A percentile compares a stretch with the other conserved stretches of the same genome.
These are phyloP conservation scores for Clavispora phyllophila DNA, from an alignment of 805 yeast species.

Conservation along the genomic window DNA sequence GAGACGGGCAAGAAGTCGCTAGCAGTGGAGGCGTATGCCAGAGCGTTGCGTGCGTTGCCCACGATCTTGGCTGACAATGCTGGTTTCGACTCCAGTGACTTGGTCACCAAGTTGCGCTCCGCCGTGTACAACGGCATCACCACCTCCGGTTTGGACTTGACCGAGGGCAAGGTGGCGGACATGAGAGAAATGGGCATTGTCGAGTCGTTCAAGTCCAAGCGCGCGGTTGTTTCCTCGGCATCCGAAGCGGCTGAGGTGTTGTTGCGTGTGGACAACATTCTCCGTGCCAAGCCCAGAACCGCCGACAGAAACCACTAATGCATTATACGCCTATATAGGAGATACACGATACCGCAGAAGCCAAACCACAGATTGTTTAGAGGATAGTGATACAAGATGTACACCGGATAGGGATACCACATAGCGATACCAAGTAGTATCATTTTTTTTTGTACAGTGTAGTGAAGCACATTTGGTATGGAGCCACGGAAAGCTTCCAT, in stretches of 20 bases:
- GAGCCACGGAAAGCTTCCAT: no score
- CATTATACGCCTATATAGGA: neutral
- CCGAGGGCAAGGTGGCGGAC: conserved; percentile 81
- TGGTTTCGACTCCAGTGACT: conserved; percentile 89
- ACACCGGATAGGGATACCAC: no score
- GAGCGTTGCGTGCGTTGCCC: conserved; percentile 91
- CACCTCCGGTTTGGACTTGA: conserved; percentile 86
- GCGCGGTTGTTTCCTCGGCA: conserved; percentile 91
- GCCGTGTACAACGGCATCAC: conserved; percentile 88
- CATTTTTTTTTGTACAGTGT: no score
- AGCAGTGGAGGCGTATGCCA: conserved; percentile 92
- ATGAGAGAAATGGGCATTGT: conserved; percentile 92
- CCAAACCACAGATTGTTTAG: no score
- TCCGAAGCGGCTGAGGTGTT: conserved; percentile 98
- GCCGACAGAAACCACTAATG: conserved; percentile 67
- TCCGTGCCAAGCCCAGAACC: conserved; percentile 95
- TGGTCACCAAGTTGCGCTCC: conserved; percentile 85
- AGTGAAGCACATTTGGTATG: no score
- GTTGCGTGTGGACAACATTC: conserved; percentile 92
- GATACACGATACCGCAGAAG: neutral
- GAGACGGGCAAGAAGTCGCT: conserved; percentile 89
- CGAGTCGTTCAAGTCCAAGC: conserved; percentile 87
- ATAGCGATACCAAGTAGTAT: no score
- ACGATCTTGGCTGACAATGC: conserved; percentile 96
- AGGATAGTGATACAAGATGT: no score